phyloP scores from a whole-genome alignment of 225 moss, liverwort and hornwort species.

The Bryoerythrophyllum caledonicum region DNA sequence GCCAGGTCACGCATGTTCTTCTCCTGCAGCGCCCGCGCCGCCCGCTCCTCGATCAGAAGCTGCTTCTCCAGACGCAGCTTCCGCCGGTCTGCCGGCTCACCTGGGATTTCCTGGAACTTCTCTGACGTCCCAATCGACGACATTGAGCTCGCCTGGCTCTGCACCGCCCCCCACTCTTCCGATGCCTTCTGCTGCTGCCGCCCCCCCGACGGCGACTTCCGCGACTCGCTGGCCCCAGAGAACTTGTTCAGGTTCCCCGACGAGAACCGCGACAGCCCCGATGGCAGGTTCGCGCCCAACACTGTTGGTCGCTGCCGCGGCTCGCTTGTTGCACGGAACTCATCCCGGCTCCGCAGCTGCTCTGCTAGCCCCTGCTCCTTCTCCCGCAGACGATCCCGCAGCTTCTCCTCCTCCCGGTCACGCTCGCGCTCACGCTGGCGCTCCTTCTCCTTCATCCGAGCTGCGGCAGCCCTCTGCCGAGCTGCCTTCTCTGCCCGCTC shows the following conservation, averaged over 20 bases:
- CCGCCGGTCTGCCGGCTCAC: constrained; percentile 52
- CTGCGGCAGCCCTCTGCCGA: constrained; percentile 60
- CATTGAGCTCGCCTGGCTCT: too few relatives aligned
- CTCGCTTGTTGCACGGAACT: constrained; percentile 61
- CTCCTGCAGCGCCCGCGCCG: constrained; percentile 75
- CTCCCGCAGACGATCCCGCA: constrained; percentile 53
- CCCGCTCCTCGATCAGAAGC: constrained; percentile 79
- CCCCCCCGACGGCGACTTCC: constrained; percentile 15
- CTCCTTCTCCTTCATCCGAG: constrained; percentile 57
- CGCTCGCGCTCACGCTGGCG: constrained; percentile 43
- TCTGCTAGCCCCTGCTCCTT: constrained; percentile 53
- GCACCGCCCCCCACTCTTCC: constrained; percentile 58
- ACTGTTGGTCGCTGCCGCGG: constrained; percentile 59
- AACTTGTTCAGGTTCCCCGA: constrained; percentile 47
- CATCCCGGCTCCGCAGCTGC: constrained; percentile 60
- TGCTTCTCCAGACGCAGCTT: constrained; percentile 69
- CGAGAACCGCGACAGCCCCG: constrained; percentile 40
- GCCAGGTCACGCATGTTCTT: constrained; percentile 93
- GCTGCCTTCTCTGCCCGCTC: constrained; percentile 66
- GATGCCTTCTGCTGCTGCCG: constrained; percentile 22
- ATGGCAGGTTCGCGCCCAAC: constrained; percentile 11
- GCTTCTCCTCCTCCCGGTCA: constrained; percentile 57
- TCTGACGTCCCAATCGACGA: constrained; percentile 8
- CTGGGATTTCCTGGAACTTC: constrained; percentile 61
- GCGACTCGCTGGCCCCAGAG: constrained; percentile 19